Percentiles rank a stretch among this genome's conserved stretches.
Evolutionary conservation across 345 rosid species (phyloP).

Genomic region (Lepidium didymum): DNA sequence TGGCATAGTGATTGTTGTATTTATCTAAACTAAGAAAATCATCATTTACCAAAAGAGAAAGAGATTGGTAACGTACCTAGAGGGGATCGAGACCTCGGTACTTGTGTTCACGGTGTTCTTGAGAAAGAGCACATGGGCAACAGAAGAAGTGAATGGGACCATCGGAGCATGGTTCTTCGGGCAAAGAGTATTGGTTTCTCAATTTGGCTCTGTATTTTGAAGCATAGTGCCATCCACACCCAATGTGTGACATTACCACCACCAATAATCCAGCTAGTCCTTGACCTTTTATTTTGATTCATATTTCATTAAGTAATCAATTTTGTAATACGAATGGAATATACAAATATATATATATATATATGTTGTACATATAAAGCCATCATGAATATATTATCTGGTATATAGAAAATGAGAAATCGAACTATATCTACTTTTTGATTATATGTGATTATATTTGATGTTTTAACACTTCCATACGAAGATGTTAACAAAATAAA

Average conservation of each 20-base stretch:
- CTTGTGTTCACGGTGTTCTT: constrained; percentile 29
- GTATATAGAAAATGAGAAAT: no score
- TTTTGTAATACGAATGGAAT: no score
- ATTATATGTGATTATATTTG: no score
- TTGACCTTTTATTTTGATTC: no score
- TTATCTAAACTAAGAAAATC: not conserved
- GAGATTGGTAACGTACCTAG: constrained; percentile 11
- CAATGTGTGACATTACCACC: constrained; percentile 27
- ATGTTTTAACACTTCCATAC: no score
- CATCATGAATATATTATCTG: not conserved
- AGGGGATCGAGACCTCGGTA: constrained; percentile 28
- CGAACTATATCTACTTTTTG: no score
- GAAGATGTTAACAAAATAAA: no score
- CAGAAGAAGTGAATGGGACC: constrained; percentile 21
- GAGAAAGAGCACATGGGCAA: constrained; percentile 25
- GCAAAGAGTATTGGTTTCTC: constrained; percentile 22
- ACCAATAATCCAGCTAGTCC: constrained; percentile 19
- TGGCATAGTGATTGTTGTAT: not conserved
- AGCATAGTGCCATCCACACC: constrained; percentile 30
- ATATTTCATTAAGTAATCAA: no score
- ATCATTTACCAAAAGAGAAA: not conserved
- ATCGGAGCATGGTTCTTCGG: constrained; percentile 27
- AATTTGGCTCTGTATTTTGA: constrained; percentile 22
- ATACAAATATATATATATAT: no score
- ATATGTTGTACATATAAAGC: not conserved